These are phyloP conservation scores for Mortierella polycephala DNA, from an alignment of 371 early-diverging fungal species.

Conservation along the genomic window DNA sequence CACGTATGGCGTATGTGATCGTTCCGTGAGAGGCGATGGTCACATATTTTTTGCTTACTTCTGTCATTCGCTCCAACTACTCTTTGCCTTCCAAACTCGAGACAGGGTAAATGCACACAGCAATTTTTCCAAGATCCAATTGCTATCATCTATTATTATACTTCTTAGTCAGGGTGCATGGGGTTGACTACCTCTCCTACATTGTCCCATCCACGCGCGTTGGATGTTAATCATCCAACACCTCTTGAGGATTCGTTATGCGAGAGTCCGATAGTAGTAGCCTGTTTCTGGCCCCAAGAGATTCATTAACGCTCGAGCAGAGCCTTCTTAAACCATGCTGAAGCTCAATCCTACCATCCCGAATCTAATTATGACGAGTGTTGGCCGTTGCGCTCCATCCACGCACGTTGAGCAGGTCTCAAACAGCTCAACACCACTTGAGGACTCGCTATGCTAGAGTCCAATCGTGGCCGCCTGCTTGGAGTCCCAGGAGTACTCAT, in stretches of 20 bases:
- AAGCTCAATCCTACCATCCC: constrained; percentile 18
- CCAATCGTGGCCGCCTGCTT: constrained; percentile 22
- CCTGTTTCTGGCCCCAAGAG: constrained; percentile 21
- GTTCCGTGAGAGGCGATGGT: no score
- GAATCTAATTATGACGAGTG: constrained; percentile 13
- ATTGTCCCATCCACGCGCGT: constrained; percentile 30
- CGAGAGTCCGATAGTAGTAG: constrained; percentile 30
- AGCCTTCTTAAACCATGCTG: constrained; percentile 18
- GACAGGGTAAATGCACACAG: constrained; percentile 9
- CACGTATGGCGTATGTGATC: no score
- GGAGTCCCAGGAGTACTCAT: constrained; percentile 18
- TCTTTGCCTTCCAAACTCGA: constrained; percentile 10
- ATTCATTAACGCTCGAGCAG: constrained; percentile 31
- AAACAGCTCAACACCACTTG: constrained; percentile 23
- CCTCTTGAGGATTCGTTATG: constrained; percentile 30
- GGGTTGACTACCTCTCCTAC: no score
- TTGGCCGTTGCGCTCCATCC: constrained; percentile 27
- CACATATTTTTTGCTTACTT: no score
- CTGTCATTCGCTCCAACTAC: no score
- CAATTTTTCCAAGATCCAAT: not conserved
- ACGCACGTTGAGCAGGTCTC: constrained; percentile 16
- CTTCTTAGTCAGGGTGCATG: constrained; percentile 28
- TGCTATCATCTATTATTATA: no score
- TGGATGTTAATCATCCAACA: constrained; percentile 29
- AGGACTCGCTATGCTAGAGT: constrained; percentile 27